Percentiles rank a stretch among this genome's conserved stretches.
phyloP scores from a whole-genome alignment of 495 filamentous ascomycete species.

The Aspergillus taichungensis region DNA sequence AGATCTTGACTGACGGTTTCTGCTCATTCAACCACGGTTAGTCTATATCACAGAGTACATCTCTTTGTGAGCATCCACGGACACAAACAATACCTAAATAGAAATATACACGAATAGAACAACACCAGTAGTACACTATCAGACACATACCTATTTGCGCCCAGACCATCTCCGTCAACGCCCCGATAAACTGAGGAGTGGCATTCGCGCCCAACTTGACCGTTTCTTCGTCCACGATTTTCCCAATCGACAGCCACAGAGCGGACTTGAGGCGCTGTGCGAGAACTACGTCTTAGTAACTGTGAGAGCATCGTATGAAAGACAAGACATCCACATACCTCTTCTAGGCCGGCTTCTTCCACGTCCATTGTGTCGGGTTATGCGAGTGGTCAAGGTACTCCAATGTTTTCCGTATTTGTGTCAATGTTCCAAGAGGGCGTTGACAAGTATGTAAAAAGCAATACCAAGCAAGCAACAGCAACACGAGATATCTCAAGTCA shows the following conservation, averaged over 20 bases:
- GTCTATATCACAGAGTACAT: neutral
- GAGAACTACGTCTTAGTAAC: neutral
- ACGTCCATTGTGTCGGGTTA: constrained; percentile 20
- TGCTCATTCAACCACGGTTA: constrained; percentile 16
- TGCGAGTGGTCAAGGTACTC: neutral
- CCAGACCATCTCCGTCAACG: constrained; percentile 87
- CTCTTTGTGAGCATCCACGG: neutral
- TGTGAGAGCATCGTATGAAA: neutral
- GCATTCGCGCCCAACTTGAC: constrained; percentile 70
- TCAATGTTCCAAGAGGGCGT: no score
- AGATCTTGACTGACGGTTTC: constrained; percentile 69
- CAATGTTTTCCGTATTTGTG: no score
- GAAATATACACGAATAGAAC: neutral
- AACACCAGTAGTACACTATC: constrained; percentile 3
- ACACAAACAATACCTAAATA: neutral
- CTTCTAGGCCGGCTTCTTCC: constrained; percentile 32
- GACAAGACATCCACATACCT: constrained; percentile 16
- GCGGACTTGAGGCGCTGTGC: constrained; percentile 78
- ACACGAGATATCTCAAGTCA: no score
- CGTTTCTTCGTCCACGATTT: constrained; percentile 82
- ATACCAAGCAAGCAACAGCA: no score
- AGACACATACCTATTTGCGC: constrained; percentile 64
- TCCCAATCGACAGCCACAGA: constrained; percentile 85
- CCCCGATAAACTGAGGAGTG: constrained; percentile 91
- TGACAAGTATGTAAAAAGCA: neutral